Evolutionary conservation across 306 rosid genomes (phyloP).

Genomic region (Cicer pinnatifidum): DNA sequence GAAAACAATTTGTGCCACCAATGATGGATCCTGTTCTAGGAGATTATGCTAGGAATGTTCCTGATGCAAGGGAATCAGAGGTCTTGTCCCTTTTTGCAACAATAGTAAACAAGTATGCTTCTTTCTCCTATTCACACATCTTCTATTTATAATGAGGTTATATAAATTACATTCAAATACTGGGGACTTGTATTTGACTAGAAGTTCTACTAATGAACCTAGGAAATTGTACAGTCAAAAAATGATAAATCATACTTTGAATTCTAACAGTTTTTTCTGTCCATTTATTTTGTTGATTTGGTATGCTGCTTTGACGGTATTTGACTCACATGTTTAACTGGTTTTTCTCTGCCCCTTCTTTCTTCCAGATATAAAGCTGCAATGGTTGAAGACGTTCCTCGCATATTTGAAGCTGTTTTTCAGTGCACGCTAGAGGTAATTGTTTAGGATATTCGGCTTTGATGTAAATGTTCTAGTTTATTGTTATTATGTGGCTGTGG

Average conservation of each 20-base stretch:
- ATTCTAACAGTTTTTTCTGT: no score
- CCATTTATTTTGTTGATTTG: constrained; percentile 5
- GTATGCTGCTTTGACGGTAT: constrained; percentile 29
- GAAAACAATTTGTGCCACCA: constrained; percentile 97
- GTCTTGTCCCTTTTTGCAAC: constrained; percentile 98
- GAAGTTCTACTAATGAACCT: no score
- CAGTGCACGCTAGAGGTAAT: constrained; percentile 98
- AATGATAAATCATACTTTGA: no score
- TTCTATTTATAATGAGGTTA: no score
- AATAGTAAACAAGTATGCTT: constrained; percentile 78
- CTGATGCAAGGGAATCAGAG: constrained; percentile 99
- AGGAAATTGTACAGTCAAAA: no score
- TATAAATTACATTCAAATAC: no score
- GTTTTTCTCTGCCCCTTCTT: constrained; percentile 24
- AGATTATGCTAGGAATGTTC: constrained; percentile 95
- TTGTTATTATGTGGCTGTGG: neutral
- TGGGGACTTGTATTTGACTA: no score
- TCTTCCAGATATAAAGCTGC: constrained; percentile 76
- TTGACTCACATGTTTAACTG: neutral
- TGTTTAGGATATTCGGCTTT: constrained; percentile 22
- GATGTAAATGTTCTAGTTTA: constrained; percentile 1
- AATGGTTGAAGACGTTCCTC: constrained; percentile 93
- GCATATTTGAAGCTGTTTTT: constrained; percentile 97
- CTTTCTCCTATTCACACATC: neutral
- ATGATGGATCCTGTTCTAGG: constrained; percentile 99